Evolutionary conservation across 768 basidiomycete genomes (phyloP), one percentile per base, ranked within the genome.

Genomic region (Russula virescens): DNA sequence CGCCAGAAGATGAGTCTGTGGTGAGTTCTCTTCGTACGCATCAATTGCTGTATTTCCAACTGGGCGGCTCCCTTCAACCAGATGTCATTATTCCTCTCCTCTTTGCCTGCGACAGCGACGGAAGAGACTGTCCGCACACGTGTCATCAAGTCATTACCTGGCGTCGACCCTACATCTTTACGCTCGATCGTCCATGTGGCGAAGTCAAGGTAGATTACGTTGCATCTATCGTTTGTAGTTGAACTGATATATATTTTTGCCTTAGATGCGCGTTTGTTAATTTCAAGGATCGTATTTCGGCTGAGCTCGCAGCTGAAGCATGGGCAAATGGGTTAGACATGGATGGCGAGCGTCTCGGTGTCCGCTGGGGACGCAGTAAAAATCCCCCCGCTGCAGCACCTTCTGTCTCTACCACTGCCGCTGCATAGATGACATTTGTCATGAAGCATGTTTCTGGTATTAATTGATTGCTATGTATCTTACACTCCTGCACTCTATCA

Each of bases 271-370:
- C 96, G 1, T 99, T 99, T 73, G 82, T 97, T 57, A 98, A 98
- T 73, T 98, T 98, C 78, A 86, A 81, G 68, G 84, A 89, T 58
- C 82, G 97, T 21, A 70, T 78, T 7, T 79, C 83, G n/a, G 95
- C 97, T 18, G 97, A 99, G 75, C 77, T 79, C 18, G 94, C 91
- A 0, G 95, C 95, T 0, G 84, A 90, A 65, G 87, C 89, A 11
- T 93, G 95, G 85, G 84, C 92, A n/a, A 86, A 87, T 65, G 94
- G 95, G 1, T 77, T 98, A 11, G 95, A 96, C 67, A 78, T 98
- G 26, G 88, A 92, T 31, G 88, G 85, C 1, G 85, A 88, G 71
- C 79, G 77, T 38, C 81, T 89, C 11, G 77, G 81, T 49, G 82
- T 96, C 28, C 91, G 88, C 67, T 99, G 96, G 96, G 96, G 96